These are phyloP conservation scores for Pleurotus cornucopiae DNA, from an alignment of 768 basidiomycete species.

Conservation along the genomic window DNA sequence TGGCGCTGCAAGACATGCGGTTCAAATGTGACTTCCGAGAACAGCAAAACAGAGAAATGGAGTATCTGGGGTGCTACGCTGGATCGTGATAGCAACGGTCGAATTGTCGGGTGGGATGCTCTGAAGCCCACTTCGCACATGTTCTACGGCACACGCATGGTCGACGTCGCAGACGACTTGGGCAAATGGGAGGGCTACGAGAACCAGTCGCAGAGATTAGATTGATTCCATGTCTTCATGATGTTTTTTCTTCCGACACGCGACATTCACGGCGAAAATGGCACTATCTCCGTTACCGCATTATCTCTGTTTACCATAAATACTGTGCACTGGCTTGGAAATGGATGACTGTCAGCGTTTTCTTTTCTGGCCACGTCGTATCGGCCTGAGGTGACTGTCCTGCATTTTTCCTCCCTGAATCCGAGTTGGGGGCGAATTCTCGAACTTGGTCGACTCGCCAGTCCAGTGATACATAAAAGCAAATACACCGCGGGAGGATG, in stretches of 20 bases:
- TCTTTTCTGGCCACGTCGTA: not conserved
- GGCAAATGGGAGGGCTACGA: slow-evolving; percentile 70
- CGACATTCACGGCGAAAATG: not conserved
- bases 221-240: slow-evolving; percentile 5
- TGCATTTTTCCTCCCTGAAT: not conserved
- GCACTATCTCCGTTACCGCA: slow-evolving; percentile 4
- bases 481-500: slow-evolving; percentile 20
- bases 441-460: too few species aligned
- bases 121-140: slow-evolving; percentile 63
- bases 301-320: not conserved
- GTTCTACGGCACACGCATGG: slow-evolving; percentile 60
- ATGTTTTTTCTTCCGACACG: not conserved
- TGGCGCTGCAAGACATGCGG: slow-evolving; percentile 65
- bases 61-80: slow-evolving; percentile 59
- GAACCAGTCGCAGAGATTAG: slow-evolving; percentile 34
- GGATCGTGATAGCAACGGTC: slow-evolving; percentile 46
- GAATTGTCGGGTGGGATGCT: slow-evolving; percentile 46
- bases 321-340: not conserved
- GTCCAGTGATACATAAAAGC: not conserved
- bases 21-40: slow-evolving; percentile 45
- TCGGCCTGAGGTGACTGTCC: not conserved
- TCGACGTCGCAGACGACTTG: slow-evolving; percentile 52
- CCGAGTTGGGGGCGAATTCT: not conserved
- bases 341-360: not conserved
- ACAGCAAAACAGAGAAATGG: slow-evolving; percentile 41